Evolutionary conservation across 768 basidiomycete genomes (phyloP).

Genomic region (Lactifluus piperatus): DNA sequence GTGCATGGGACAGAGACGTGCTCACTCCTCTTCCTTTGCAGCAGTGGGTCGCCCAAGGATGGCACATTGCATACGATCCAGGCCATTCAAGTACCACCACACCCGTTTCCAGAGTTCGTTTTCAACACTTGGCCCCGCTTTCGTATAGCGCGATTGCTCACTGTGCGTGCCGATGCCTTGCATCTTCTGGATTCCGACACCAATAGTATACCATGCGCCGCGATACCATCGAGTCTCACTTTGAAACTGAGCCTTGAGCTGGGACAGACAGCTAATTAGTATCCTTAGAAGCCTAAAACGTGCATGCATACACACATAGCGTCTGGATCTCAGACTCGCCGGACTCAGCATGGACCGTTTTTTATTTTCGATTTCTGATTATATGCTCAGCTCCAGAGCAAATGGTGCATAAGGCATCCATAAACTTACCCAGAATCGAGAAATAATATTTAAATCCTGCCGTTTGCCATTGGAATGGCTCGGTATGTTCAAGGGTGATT

Average conservation of each 20-base stretch:
- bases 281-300: constrained; percentile 14
- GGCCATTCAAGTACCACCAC: constrained; percentile 48
- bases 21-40: constrained; percentile 59
- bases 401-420: constrained; percentile 3
- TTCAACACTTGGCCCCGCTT: constrained; percentile 28
- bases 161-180: constrained; percentile 46
- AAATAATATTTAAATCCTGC: constrained; percentile 58
- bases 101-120: constrained; percentile 45
- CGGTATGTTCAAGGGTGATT: constrained; percentile 23
- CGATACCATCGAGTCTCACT: constrained; percentile 37
- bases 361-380: constrained; percentile 42
- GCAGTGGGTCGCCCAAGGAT: constrained; percentile 48
- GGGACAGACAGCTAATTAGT: not conserved
- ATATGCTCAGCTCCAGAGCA: not conserved
- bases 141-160: constrained; percentile 29
- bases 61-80: constrained; percentile 49
- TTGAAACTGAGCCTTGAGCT: constrained; percentile 43
- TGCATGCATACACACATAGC: constrained; percentile 35
- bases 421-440: constrained; percentile 39
- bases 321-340: constrained; percentile 55
- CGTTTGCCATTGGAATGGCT: constrained; percentile 38
- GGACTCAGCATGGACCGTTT: constrained; percentile 47
- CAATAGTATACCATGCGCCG: constrained; percentile 39
- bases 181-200: constrained; percentile 40
- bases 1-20: constrained; percentile 20